Base-by-base conservation (phyloP, 306 rosid genomes). In the Begonia peltatifolia region DNA sequence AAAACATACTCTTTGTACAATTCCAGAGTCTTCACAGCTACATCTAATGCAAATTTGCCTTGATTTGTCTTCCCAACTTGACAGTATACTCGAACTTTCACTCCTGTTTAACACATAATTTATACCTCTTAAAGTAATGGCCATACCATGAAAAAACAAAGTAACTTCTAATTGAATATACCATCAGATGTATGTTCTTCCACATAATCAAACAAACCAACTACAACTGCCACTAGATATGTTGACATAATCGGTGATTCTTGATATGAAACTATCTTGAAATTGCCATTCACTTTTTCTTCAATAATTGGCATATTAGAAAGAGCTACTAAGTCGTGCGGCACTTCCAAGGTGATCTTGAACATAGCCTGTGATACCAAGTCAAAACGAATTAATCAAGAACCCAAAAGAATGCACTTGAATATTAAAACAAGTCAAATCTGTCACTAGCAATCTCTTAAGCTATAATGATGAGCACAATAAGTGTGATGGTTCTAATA, bases 161-260 rank as follows among this genome's bases (percentile, higher is more conserved):
- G 51, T 50, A 36, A 10, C 50, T 16, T 52, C 22, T 42, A 52
- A 18, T 57, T 46, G 70, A 23, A 16, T 67, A 62, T 80, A 89
- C 97, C 94, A 67, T 85, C 95, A 3, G 83, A 25, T 42, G 97
- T 89, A 42, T 82, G 78, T 65, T 89, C 94, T 69, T 89, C 97
- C 58, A 89, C 87, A 61, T 65, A 85, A 76, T 85, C 95, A 71
- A 89, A 82, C 71, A 89, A 74, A 57, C 95, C 97, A 46, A 89
- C 80, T 58, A 85, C 95, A 48, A 89, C 78, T 1, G 95, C 95
- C 71, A 84, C 97, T 69, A 89, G 65, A 71, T 89, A 89, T 25
- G 97, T 84, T 47, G 95, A 89, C 97, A 89, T 89, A 56, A 79
- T 68, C 38, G 97, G 95, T 18, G 97, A 77, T 71, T 89, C 97